Evolutionary conservation across 129 eudicot species (phyloP), one percentile per base, ranked within the genome.

Genomic region (Silybum marianum): DNA sequence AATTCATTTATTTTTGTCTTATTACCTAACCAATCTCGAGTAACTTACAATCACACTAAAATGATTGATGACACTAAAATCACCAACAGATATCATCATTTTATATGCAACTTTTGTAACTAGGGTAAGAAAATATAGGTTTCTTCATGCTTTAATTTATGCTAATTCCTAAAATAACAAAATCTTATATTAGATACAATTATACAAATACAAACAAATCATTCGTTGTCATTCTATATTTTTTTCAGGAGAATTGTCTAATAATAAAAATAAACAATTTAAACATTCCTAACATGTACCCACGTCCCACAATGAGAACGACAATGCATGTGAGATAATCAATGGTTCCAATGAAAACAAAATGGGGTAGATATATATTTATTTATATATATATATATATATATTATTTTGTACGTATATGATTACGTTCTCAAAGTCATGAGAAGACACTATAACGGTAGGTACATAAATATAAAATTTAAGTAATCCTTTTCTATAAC

Each of bases 231-330:
- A n/a, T 58, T 58, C 66, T 58, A 6, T 58, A 18, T 58, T 18
- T n/a, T 38, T 58, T 58, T 58, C 23, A 58, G 23, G 66, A 18
- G 23, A 19, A 3, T 54, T 18, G n/a, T 58, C 1, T 58, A 58
- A 18, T 6, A 58, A 58, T 44, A 13, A 5, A 6, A 19, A n/a
- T 48, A n/a, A 18, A n/a, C n/a, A n/a, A 58, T 58, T 58, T 4
- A 18, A 48, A 58, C 66, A n/a, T 58, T 58, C 66, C 66, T 58
- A 58, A 58, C 66, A 19, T 58, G 66, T 58, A 58, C 66, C 66
- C 66, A 58, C 66, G n/a, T 58, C 66, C 66, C 66, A 58, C 66
- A 58, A 18, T 58, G 66, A 58, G 66, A 58, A 58, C 23, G 66
- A 58, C 66, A 58, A n/a, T 58, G 66, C 66, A 58, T 58, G 66